Conservation (phyloP, 176 grass and related monocot genomes). For the Carex cristatella region DNA sequence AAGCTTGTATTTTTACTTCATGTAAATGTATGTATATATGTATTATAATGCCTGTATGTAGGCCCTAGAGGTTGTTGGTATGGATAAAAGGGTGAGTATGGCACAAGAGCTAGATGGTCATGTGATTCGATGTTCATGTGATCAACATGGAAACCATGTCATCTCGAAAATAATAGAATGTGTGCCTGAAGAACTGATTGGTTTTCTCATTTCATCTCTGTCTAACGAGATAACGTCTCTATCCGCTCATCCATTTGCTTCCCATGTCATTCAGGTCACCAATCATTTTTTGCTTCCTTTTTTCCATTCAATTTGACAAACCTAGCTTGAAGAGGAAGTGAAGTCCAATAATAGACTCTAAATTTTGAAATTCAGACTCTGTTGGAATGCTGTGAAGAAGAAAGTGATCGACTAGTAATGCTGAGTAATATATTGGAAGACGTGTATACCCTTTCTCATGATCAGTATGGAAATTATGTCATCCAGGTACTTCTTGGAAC, state of each 20-base stretch:
- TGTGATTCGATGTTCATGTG: slow-evolving; percentile 32
- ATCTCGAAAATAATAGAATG: slow-evolving; percentile 53
- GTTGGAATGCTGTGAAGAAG: slow-evolving; percentile 29
- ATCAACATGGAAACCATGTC: slow-evolving; percentile 48
- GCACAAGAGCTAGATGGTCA: slow-evolving; percentile 39
- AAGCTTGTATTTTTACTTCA: background rate
- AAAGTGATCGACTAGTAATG: background rate
- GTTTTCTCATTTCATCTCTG: slow-evolving; percentile 33
- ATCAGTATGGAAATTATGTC: slow-evolving; percentile 51
- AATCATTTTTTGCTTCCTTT: background rate
- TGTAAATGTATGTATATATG: background rate
- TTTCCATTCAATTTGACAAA: background rate
- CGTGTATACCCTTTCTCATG: slow-evolving; percentile 15
- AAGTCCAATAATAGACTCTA: background rate
- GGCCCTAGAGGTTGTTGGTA: slow-evolving; percentile 39
- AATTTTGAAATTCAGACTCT: slow-evolving; percentile 30
- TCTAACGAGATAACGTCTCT: slow-evolving; percentile 11
- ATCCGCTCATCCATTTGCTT: slow-evolving; percentile 37
- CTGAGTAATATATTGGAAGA: slow-evolving; percentile 29
- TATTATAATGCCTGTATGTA: background rate
- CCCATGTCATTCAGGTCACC: slow-evolving; percentile 52
- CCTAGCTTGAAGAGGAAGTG: background rate
- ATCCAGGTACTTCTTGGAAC: slow-evolving; percentile 29
- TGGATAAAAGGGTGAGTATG: slow-evolving; percentile 36
- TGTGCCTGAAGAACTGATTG: slow-evolving; percentile 33